These are phyloP conservation scores for Metarhizium robertsii DNA, from an alignment of 2,329 filamentous ascomycete genomes.

Conservation along the genomic window DNA sequence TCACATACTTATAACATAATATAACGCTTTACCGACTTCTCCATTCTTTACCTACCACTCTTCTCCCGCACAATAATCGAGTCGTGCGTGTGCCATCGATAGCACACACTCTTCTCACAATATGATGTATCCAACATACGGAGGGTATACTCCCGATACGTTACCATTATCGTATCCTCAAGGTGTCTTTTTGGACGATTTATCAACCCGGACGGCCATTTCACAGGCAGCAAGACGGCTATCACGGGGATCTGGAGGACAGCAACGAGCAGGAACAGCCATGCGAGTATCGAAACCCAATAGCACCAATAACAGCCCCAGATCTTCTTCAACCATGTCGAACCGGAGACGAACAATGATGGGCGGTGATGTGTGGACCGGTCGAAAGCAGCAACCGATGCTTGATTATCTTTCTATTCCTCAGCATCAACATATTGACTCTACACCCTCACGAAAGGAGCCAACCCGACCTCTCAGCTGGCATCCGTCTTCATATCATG, in stretches of 20 bases:
- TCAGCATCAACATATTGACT: slow-evolving; percentile 8
- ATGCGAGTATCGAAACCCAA: slow-evolving; percentile 57
- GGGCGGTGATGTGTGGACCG: slow-evolving; percentile 34
- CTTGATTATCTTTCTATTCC: slow-evolving; percentile 23
- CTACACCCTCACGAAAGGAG: not conserved
- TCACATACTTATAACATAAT: not conserved
- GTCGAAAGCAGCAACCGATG: slow-evolving; percentile 36
- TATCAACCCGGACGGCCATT: slow-evolving; percentile 40
- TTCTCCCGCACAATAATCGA: not conserved
- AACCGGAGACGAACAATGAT: slow-evolving; percentile 48
- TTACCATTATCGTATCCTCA: slow-evolving; percentile 17
- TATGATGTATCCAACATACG: slow-evolving; percentile 22
- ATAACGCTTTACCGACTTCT: not conserved
- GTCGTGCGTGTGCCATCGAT: too few species aligned
- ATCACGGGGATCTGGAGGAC: slow-evolving; percentile 40
- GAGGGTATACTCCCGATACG: slow-evolving; percentile 15
- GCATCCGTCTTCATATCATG: slow-evolving; percentile 56
- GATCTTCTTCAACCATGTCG: slow-evolving; percentile 34
- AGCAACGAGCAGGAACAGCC: slow-evolving; percentile 37
- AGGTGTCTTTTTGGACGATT: slow-evolving; percentile 40
- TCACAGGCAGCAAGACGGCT: slow-evolving; percentile 37
- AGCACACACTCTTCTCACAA: not conserved
- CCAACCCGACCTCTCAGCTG: slow-evolving; percentile 45
- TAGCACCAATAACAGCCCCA: slow-evolving; percentile 61
- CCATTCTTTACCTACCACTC: not conserved